These are phyloP conservation scores for Agaricus sinodeliciosus DNA, from an alignment of 768 basidiomycete genomes.

Conservation along the genomic window DNA sequence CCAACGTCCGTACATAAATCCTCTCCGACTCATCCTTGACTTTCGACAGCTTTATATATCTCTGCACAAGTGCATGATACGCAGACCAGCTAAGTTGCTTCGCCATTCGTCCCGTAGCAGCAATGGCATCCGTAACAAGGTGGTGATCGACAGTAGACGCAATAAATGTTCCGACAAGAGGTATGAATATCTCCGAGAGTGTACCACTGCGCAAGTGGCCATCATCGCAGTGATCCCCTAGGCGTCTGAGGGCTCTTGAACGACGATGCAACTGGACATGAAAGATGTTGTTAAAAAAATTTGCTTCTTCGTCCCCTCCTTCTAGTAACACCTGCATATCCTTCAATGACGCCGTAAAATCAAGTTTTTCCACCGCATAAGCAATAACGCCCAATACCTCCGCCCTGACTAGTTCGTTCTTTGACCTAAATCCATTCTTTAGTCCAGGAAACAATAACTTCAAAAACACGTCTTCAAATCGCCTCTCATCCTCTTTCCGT, in stretches of 20 bases:
- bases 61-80: slow-evolving; percentile 75
- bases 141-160: slow-evolving; percentile 70
- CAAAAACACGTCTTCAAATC: slow-evolving; percentile 51
- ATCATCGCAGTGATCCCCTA: slow-evolving; percentile 69
- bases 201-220: slow-evolving; percentile 62
- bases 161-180: slow-evolving; percentile 80
- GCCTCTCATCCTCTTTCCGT: slow-evolving; percentile 24
- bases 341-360: slow-evolving; percentile 49
- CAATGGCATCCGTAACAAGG: slow-evolving; percentile 85
- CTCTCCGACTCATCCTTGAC: slow-evolving; percentile 69
- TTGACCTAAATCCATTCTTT: slow-evolving; percentile 72
- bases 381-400: slow-evolving; percentile 79
- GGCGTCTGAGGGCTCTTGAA: slow-evolving; percentile 76
- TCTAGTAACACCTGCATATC: slow-evolving; percentile 82
- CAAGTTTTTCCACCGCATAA: slow-evolving; percentile 62
- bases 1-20: slow-evolving; percentile 78
- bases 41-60: slow-evolving; percentile 66
- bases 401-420: slow-evolving; percentile 78
- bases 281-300: slow-evolving; percentile 93
- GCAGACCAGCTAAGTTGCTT: slow-evolving; percentile 75
- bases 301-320: slow-evolving; percentile 87
- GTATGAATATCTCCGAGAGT: slow-evolving; percentile 78
- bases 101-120: slow-evolving; percentile 71
- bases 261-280: slow-evolving; percentile 93
- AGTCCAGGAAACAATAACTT: slow-evolving; percentile 69